These are phyloP conservation scores for Aaosphaeria arxii DNA, from an alignment of 2,329 filamentous ascomycete genomes.

Conservation along the genomic window DNA sequence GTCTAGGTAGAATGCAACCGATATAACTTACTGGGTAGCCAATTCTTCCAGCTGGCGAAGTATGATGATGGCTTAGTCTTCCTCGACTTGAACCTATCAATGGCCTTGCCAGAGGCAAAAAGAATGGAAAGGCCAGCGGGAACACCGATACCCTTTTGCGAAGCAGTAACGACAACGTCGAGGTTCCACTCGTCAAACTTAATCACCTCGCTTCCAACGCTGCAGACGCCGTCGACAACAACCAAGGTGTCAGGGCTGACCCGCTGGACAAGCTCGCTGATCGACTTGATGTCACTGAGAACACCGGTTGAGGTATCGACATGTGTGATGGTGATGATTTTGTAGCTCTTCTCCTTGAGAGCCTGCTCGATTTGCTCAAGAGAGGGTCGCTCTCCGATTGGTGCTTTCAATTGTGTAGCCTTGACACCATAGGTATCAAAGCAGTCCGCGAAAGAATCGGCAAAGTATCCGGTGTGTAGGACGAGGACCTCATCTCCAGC, in stretches of 20 bases:
- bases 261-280: conserved; percentile 77
- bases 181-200: conserved; percentile 93
- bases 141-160: conserved; percentile 94
- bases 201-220: conserved; percentile 93
- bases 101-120: conserved; percentile 86
- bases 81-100: conserved; percentile 74
- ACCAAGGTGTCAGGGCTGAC: conserved; percentile 90
- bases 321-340: conserved; percentile 91
- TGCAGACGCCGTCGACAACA: conserved; percentile 95
- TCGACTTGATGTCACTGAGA: conserved; percentile 80
- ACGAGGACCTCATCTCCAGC: conserved; percentile 87
- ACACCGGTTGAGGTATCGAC: conserved; percentile 98
- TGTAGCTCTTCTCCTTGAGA: conserved; percentile 87
- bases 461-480: conserved; percentile 95
- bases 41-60: conserved; percentile 96
- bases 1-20: conserved; percentile 1
- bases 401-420: conserved; percentile 83
- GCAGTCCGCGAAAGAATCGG: conserved; percentile 90
- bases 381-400: conserved; percentile 84
- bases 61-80: conserved; percentile 83
- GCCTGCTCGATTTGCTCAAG: conserved; percentile 85
- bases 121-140: conserved; percentile 92
- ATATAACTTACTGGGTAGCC: conserved; percentile 69
- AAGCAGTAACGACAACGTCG: conserved; percentile 89
- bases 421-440: conserved; percentile 87